These are phyloP conservation scores for Gloeopeniophorella convolvens DNA, from an alignment of 768 basidiomycete species.

Conservation along the genomic window DNA sequence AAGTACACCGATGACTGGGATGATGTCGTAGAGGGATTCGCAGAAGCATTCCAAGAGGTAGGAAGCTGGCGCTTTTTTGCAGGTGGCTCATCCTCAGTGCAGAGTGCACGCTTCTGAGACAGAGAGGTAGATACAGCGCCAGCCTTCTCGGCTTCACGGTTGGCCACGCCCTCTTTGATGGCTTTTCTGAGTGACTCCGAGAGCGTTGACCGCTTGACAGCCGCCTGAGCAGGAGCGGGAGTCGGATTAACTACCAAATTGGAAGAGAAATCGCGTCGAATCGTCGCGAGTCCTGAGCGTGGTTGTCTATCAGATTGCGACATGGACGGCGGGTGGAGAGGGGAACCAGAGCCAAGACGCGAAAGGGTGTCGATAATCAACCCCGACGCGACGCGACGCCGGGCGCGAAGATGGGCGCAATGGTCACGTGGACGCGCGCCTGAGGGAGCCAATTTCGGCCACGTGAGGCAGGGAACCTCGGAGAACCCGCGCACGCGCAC, in stretches of 20 bases:
- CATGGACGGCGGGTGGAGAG: slow-evolving; percentile 1
- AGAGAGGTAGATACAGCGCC: slow-evolving; percentile 10
- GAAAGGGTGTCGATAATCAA: no score
- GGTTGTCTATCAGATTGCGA: slow-evolving; percentile 21
- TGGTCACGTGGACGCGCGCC: slow-evolving; percentile 8
- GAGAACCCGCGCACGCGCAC: no score
- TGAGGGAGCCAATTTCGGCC: neutral
- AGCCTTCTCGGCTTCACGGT: slow-evolving; percentile 10
- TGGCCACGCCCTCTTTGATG: slow-evolving; percentile 20
- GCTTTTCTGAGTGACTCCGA: slow-evolving; percentile 19
- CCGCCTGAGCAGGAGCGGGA: slow-evolving; percentile 37
- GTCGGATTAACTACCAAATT: slow-evolving; percentile 19
- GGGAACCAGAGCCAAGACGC: neutral
- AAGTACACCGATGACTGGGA: neutral
- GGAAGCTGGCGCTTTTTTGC: slow-evolving; percentile 17
- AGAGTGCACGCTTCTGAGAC: slow-evolving; percentile 23
- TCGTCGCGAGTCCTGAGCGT: slow-evolving; percentile 52
- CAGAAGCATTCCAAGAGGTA: slow-evolving; percentile 13
- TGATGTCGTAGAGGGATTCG: neutral
- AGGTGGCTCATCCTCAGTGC: slow-evolving; percentile 1
- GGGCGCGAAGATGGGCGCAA: neutral
- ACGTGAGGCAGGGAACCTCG: no score
- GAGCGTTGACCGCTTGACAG: slow-evolving; percentile 29
- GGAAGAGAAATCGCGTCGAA: slow-evolving; percentile 60
- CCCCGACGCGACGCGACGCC: no score